A percentile compares a stretch with the other conserved stretches of the same genome.
Conservation (phyloP, 2,329 filamentous ascomycete genomes). For the Pseudogymnoascus verrucosus region DNA sequence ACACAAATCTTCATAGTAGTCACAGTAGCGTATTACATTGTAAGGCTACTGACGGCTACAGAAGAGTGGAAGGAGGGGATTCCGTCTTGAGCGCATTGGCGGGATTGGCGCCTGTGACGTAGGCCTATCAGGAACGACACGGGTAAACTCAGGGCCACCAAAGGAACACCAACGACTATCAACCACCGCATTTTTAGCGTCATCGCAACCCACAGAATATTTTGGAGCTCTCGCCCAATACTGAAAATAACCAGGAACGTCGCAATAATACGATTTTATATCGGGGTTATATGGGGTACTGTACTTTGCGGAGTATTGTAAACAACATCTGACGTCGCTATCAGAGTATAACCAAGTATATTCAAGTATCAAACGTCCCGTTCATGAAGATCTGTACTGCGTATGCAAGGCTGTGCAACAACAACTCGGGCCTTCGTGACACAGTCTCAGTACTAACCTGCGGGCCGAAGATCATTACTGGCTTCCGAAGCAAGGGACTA, state of each 20-base stretch:
- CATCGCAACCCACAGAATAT: not conserved
- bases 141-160: not conserved
- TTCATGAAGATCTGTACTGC: not conserved
- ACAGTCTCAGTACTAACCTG: not conserved
- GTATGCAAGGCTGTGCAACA: not conserved
- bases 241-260: not conserved
- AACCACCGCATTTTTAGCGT: not conserved
- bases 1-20: not conserved
- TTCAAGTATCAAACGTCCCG: not conserved
- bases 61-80: not conserved
- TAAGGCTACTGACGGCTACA: not conserved
- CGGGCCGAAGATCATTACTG: slow-evolving; percentile 4
- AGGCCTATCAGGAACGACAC: slow-evolving; percentile 1
- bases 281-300: not conserved
- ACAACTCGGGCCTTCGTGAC: not conserved
- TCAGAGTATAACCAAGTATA: not conserved
- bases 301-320: not conserved
- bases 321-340: not conserved
- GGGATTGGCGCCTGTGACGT: not conserved
- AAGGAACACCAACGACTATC: not conserved
- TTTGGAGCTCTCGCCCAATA: slow-evolving; percentile 2
- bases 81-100: not conserved
- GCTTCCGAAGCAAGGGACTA: slow-evolving; percentile 1
- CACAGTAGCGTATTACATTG: not conserved
- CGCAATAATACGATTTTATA: not conserved